These are phyloP conservation scores for Stromatinia cepivora DNA, from an alignment of 2,329 filamentous ascomycete genomes.

Conservation along the genomic window DNA sequence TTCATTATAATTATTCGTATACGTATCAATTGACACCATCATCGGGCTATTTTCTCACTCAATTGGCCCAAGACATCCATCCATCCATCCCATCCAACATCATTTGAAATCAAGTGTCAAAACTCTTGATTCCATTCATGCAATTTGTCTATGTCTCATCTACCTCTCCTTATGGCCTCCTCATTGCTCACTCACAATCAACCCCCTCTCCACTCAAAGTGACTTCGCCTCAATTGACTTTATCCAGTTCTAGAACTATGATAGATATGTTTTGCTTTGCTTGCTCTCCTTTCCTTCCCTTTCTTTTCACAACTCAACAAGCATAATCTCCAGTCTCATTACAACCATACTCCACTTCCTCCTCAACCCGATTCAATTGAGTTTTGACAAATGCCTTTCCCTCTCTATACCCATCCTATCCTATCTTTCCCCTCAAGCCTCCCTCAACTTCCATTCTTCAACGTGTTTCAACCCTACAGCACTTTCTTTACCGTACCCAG, in stretches of 20 bases:
- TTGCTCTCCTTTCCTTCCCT: neutral
- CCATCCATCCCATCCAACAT: neutral
- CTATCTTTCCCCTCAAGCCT: neutral
- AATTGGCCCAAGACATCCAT: conserved; percentile 19
- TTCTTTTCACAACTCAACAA: conserved; percentile 16
- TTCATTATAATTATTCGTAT: conserved; percentile 12
- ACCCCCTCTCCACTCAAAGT: neutral
- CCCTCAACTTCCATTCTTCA: conserved; percentile 3
- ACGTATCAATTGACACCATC: conserved; percentile 18
- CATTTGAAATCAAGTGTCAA: conserved; percentile 9
- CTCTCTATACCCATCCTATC: neutral
- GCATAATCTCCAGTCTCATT: conserved; percentile 18
- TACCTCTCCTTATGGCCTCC: neutral
- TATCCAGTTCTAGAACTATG: conserved; percentile 9
- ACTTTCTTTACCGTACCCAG: conserved; percentile 1
- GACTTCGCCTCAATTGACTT: conserved; percentile 10
- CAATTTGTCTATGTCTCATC: conserved; percentile 12
- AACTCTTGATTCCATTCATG: conserved; percentile 9
- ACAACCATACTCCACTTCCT: conserved; percentile 19
- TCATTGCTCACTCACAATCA: neutral
- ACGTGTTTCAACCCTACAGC: conserved; percentile 13
- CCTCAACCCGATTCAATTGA: conserved; percentile 1
- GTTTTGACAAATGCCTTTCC: conserved; percentile 1
- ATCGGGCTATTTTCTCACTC: neutral
- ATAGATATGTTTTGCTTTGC: neutral